phyloP scores from a whole-genome alignment of 139 green algal species.

The Chlamydomonas sphaeroides region DNA sequence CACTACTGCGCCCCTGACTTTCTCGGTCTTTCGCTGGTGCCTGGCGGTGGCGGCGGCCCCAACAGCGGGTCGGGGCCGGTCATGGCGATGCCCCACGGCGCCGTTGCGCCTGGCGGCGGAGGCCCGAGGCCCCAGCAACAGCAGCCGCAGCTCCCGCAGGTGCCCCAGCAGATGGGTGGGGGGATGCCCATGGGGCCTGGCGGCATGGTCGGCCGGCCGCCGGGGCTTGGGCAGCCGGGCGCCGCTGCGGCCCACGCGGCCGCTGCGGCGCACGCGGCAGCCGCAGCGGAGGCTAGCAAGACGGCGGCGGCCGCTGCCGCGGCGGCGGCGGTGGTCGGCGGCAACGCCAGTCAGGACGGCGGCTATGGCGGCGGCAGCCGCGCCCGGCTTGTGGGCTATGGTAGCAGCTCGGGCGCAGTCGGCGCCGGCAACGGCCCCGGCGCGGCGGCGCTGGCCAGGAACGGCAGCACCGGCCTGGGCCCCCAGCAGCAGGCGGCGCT shows the following conservation, averaged over 20 bases:
- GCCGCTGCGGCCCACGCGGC: neutral
- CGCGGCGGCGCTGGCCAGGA: neutral
- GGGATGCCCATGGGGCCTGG: neutral
- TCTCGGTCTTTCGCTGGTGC: constrained; percentile 4
- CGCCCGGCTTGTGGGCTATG: too few relatives aligned
- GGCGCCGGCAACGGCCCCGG: too few relatives aligned
- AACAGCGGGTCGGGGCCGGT: neutral
- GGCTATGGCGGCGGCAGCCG: too few relatives aligned
- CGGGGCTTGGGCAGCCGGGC: neutral
- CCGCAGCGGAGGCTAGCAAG: neutral
- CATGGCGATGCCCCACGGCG: neutral
- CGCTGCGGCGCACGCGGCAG: neutral
- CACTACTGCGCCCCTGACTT: constrained; percentile 40
- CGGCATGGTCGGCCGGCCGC: neutral
- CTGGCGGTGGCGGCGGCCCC: too few relatives aligned
- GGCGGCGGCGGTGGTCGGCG: too few relatives aligned
- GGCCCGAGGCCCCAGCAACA: neutral
- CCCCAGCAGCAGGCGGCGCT: too few relatives aligned
- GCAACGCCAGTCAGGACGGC: neutral
- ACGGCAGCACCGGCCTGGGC: neutral
- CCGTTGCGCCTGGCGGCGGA: too few relatives aligned
- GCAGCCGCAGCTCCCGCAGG: neutral
- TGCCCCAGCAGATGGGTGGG: neutral
- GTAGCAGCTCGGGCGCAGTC: neutral
- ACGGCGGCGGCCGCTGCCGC: neutral